Evolutionary conservation across 352 stramenopile species (phyloP).

Genomic region (Sclerospora graminicola): DNA sequence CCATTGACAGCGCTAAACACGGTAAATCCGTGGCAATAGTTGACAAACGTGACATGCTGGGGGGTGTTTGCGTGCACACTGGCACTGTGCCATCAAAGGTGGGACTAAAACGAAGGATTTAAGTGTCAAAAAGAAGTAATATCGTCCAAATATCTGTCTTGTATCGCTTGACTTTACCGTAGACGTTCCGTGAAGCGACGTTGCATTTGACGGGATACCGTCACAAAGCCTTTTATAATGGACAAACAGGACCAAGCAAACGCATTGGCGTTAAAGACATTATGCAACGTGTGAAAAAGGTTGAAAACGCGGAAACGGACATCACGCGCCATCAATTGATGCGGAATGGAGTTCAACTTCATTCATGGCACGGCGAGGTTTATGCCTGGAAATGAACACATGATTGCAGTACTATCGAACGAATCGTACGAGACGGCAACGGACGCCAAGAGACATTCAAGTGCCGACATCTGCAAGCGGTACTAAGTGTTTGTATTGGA

Average conservation of each 20-base stretch:
- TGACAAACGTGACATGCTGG: constrained; percentile 84
- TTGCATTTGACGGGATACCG: constrained; percentile 84
- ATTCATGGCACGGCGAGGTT: constrained; percentile 78
- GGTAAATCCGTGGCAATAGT: constrained; percentile 79
- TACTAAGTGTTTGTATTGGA: no score
- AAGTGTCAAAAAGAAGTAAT: neutral
- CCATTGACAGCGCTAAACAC: constrained; percentile 82
- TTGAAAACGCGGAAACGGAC: constrained; percentile 75
- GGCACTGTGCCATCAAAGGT: constrained; percentile 84
- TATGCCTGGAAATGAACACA: constrained; percentile 56
- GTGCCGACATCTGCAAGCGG: constrained; percentile 79
- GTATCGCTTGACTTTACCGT: neutral
- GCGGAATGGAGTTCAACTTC: constrained; percentile 68
- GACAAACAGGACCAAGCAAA: constrained; percentile 49
- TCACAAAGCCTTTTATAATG: constrained; percentile 85
- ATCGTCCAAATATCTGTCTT: neutral
- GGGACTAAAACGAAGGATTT: neutral
- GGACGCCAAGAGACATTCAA: constrained; percentile 59
- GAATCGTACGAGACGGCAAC: constrained; percentile 71
- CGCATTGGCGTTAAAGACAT: constrained; percentile 75
- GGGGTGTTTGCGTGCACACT: constrained; percentile 84
- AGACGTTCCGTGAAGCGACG: constrained; percentile 86
- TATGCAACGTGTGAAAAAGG: constrained; percentile 76
- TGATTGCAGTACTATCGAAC: constrained; percentile 79
- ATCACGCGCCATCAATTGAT: constrained; percentile 78